These are phyloP conservation scores for Cunninghamia lanceolata DNA, from an alignment of 75 land plant species.

Conservation along the genomic window DNA sequence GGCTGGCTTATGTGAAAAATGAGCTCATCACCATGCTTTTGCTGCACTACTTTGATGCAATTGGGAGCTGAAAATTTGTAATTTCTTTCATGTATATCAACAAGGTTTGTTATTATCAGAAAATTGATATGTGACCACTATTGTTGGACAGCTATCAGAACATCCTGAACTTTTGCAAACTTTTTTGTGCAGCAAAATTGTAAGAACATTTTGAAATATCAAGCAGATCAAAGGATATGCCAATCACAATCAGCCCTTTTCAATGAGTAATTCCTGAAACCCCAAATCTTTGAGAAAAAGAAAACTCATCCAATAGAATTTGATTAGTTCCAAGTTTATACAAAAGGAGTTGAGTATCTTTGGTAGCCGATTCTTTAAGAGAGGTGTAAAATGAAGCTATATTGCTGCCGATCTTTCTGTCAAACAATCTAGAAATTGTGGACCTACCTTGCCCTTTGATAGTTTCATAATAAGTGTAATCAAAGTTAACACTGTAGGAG, in stretches of 20 bases:
- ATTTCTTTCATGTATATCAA: too few species aligned
- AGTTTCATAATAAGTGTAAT: constrained; percentile 16
- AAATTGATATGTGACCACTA: too few species aligned
- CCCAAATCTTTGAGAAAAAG: constrained; percentile 10
- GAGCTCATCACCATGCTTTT: too few species aligned
- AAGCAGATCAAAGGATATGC: constrained; percentile 21
- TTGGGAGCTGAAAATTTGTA: background rate
- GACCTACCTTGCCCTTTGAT: constrained; percentile 2
- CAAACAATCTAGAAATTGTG: background rate
- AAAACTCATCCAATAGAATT: constrained; percentile 18
- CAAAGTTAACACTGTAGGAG: constrained; percentile 12
- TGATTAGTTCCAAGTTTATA: constrained; percentile 21
- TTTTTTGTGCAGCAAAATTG: too few species aligned
- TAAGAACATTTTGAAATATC: constrained; percentile 18
- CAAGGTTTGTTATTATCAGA: too few species aligned
- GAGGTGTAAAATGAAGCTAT: constrained; percentile 16
- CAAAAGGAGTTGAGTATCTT: constrained; percentile 14
- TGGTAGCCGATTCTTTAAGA: background rate
- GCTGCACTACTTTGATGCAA: too few species aligned
- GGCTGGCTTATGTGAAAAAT: too few species aligned
- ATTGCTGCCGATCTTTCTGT: constrained; percentile 8
- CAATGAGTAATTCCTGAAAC: background rate
- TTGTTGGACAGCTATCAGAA: too few species aligned
- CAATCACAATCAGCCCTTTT: constrained; percentile 5
- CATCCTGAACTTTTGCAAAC: too few species aligned